These are phyloP conservation scores for Cutaneotrichosporon spelunceum DNA, from an alignment of 1,284 basidiomycete genomes.

Conservation along the genomic window DNA sequence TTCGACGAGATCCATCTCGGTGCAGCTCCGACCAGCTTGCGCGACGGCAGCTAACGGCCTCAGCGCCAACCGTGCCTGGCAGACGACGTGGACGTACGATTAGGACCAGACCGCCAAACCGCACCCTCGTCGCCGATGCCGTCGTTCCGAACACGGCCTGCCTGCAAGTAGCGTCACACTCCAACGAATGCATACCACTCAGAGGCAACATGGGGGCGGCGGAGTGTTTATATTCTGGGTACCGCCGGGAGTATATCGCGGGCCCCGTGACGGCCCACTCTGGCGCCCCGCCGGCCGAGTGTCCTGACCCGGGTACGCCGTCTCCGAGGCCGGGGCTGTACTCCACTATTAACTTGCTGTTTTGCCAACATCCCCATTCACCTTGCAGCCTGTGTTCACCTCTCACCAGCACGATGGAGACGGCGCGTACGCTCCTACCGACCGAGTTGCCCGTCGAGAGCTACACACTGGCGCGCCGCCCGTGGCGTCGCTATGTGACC, in stretches of 20 bases:
- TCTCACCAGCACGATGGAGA: background rate
- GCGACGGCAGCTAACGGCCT: slow-evolving; percentile 9
- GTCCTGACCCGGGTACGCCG: background rate
- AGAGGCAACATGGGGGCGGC: background rate
- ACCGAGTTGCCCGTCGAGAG: background rate
- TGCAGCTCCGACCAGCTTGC: background rate
- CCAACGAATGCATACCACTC: background rate
- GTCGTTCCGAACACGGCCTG: background rate
- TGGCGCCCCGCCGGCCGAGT: too few relatives aligned
- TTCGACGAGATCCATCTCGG: slow-evolving; percentile 6
- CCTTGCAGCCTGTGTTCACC: background rate
- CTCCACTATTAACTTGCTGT: too few relatives aligned
- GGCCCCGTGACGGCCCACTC: too few relatives aligned
- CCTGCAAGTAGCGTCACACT: too few relatives aligned
- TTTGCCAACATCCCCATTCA: background rate
- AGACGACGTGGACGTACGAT: too few relatives aligned
- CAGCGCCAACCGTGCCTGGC: too few relatives aligned
- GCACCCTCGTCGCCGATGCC: background rate
- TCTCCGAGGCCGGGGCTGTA: background rate
- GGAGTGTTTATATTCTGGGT: background rate
- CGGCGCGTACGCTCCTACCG: background rate
- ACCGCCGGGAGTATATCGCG: background rate
- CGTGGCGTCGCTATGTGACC: slow-evolving; percentile 43
- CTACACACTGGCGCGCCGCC: slow-evolving; percentile 16
- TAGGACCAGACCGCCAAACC: too few relatives aligned